Percentiles rank a stretch among this genome's conserved stretches.
phyloP scores from a whole-genome alignment of 1,139 yeast species.

The Ogataea hybrid region DNA sequence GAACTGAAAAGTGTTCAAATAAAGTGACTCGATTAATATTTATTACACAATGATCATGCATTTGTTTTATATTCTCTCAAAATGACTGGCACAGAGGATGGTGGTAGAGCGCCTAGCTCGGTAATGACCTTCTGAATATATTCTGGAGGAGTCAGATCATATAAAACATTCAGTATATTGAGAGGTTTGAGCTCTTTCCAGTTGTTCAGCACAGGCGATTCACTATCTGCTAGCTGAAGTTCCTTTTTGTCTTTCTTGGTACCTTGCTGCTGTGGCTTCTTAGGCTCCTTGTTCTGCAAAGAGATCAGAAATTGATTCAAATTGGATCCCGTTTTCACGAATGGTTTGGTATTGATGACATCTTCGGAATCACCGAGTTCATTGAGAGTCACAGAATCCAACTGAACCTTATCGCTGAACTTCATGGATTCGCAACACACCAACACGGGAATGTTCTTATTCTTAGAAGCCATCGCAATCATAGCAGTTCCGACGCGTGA shows the following conservation, averaged over 20 bases:
- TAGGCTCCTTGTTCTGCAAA: conserved; percentile 29
- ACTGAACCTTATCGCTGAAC: conserved; percentile 91
- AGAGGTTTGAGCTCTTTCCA: conserved; percentile 66
- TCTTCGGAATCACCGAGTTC: conserved; percentile 89
- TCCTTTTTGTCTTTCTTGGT: conserved; percentile 18
- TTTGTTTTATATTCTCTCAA: conserved; percentile 81
- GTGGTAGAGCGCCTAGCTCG: conserved; percentile 94
- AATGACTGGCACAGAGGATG: conserved; percentile 95
- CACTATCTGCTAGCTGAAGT: conserved; percentile 14
- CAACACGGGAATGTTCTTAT: conserved; percentile 87
- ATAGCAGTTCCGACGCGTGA: conserved; percentile 95
- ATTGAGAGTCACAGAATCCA: conserved; percentile 91
- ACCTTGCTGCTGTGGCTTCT: conserved; percentile 26
- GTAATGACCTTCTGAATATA: conserved; percentile 93
- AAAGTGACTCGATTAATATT: conserved; percentile 17
- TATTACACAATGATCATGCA: conserved; percentile 23
- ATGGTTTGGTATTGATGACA: conserved; percentile 55
- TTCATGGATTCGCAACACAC: conserved; percentile 96
- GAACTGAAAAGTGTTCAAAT: conserved; percentile 26
- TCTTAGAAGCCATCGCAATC: conserved; percentile 87
- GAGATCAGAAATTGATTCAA: conserved; percentile 64
- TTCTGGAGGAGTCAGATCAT: conserved; percentile 93
- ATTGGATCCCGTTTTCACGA: conserved; percentile 61
- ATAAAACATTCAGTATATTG: conserved; percentile 80
- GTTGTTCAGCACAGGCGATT: conserved; percentile 47